Evolutionary conservation across 2,329 filamentous ascomycete species (phyloP).

Genomic region (Fusarium redolens): DNA sequence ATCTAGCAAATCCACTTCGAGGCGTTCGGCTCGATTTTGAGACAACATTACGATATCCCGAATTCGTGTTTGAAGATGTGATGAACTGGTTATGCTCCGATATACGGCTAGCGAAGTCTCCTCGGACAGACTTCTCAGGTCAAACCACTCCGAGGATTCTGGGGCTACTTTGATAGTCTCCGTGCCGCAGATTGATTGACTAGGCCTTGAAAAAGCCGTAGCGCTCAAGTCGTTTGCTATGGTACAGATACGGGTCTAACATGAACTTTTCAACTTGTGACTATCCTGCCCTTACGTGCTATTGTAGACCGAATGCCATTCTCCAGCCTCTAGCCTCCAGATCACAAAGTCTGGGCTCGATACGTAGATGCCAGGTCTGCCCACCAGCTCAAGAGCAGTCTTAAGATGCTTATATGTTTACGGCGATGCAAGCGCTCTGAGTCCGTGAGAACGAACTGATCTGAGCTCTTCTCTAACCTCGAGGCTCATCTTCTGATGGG

Average conservation of each 20-base stretch:
- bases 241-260: conserved; percentile 76
- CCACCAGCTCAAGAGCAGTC: background rate
- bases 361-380: background rate
- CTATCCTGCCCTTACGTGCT: background rate
- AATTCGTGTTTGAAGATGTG: conserved; percentile 45
- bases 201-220: conserved; percentile 71
- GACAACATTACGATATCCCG: conserved; percentile 51
- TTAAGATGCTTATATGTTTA: background rate
- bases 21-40: conserved; percentile 61
- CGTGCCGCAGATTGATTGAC: conserved; percentile 70
- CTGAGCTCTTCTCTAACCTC: background rate
- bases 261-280: conserved; percentile 48
- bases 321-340: background rate
- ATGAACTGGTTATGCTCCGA: conserved; percentile 43
- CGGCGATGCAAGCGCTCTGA: background rate
- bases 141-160: conserved; percentile 63
- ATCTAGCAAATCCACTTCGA: conserved; percentile 59
- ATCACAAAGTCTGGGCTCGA: background rate
- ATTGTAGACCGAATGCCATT: conserved; percentile 1
- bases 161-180: conserved; percentile 67
- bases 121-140: conserved; percentile 56
- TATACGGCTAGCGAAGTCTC: conserved; percentile 67
- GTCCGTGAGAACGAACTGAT: background rate
- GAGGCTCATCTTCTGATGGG: background rate
- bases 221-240: conserved; percentile 64